phyloP scores from a whole-genome alignment of 306 rosid species.

The Cucumis melo region DNA sequence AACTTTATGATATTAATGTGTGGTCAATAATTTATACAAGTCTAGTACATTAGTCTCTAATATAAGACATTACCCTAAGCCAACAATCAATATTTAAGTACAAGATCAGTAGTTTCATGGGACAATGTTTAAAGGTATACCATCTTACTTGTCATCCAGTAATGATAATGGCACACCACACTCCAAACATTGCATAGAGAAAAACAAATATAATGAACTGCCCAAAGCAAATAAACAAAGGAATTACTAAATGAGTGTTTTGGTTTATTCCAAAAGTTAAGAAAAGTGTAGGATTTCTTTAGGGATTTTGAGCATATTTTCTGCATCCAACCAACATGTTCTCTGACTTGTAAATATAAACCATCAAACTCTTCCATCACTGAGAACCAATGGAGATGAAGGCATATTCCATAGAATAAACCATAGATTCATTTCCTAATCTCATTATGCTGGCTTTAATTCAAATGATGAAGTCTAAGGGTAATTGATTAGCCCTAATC shows the following conservation, averaged over 20 bases:
- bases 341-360: background rate
- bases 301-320: background rate
- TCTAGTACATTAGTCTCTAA: background rate
- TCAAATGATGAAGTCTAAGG: background rate
- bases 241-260: background rate
- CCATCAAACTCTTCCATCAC: background rate
- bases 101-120: background rate
- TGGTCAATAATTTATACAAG: background rate
- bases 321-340: slow-evolving; percentile 2
- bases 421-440: background rate
- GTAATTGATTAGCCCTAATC: background rate
- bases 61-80: background rate
- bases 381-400: background rate
- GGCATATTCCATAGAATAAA: slow-evolving; percentile 7
- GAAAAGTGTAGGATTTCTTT: background rate
- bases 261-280: background rate
- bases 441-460: background rate
- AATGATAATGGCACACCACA: too few species aligned
- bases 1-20: background rate
- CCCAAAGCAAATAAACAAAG: background rate
- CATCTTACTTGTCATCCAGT: background rate
- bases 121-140: background rate
- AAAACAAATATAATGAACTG: background rate
- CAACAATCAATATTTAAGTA: background rate
- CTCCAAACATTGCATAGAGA: background rate